Base-by-base conservation (phyloP, 2,329 filamentous ascomycete species). In the Ophiocordyceps camponoti-rufipedis region DNA sequence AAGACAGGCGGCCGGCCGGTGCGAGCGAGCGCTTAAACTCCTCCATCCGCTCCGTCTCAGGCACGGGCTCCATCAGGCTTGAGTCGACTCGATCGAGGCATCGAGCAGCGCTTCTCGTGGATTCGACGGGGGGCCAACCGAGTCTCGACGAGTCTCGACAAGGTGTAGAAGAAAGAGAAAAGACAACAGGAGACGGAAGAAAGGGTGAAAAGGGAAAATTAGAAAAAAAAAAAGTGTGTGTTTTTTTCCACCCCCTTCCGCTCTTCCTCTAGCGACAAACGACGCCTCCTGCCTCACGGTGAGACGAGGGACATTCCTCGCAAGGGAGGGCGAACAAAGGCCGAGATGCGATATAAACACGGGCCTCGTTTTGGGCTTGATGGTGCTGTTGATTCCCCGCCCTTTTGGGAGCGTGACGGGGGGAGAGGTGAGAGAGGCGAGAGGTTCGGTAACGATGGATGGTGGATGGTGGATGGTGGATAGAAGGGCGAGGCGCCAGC, bases 21-120 rank as follows among this genome's bases (percentile, higher is more conserved):
- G 74, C 45, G 29, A 31, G 23, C 29, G 73, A 70, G 46, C 74
- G 62, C 49, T 68, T 71, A 56, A 80, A 81, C 58, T 75, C 74
- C 66, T 80, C 75, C 71, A 81, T 75, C 51, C 75, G 69, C 66
- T 80, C 74, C 44, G 76, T 78, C 65, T 81, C 77, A 52, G 77
- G 77, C 55, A 81, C 77, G 48, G 76, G 74, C 61, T 81, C 77
- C 77, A 81, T 81, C 53, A 54, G 60, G 58, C 49, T 28, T 38
- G 45, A 16, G 23, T 19, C 28, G 45, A 40, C 41, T 45, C 16
- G 45, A 45, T 39, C 28, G 44, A 43, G 31, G 44, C 48, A 43
- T 48, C 40, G 35, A 48, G 33, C 43, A 48, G 33, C 43, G 28
- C 29, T 31, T 31, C 29, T 23, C 23, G 23, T 23, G 23, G 23